Evolutionary conservation across 768 basidiomycete genomes (phyloP).

Genomic region (Lactarius akahatsu): DNA sequence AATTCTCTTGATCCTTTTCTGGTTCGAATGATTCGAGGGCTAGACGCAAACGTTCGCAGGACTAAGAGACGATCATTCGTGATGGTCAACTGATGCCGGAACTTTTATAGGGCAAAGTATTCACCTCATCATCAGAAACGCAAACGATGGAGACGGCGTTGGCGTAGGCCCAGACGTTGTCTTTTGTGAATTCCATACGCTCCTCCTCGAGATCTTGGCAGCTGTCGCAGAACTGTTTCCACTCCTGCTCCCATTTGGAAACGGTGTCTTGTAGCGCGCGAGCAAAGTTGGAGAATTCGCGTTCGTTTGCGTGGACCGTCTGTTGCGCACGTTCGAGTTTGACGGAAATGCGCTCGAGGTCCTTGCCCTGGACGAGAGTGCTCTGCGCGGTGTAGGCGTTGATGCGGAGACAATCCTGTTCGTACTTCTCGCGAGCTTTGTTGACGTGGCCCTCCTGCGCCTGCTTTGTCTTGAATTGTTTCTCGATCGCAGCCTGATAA

Average conservation of each 20-base stretch:
- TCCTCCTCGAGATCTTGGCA: conserved; percentile 97
- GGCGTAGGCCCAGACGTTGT: conserved; percentile 93
- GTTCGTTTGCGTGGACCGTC: conserved; percentile 87
- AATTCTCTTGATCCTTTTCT: conserved; percentile 83
- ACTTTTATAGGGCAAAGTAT: conserved; percentile 30
- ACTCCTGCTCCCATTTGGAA: conserved; percentile 86
- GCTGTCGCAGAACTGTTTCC: conserved; percentile 92
- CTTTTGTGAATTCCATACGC: conserved; percentile 91
- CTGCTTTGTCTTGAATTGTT: conserved; percentile 86
- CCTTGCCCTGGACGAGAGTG: conserved; percentile 87
- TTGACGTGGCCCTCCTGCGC: conserved; percentile 81
- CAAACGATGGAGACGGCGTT: conserved; percentile 96
- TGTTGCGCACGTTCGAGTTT: conserved; percentile 88
- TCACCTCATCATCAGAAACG: conserved; percentile 91
- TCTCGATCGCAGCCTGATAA: conserved; percentile 78
- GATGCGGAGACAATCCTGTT: conserved; percentile 87
- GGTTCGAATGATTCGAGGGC: conserved; percentile 88
- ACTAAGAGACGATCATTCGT: conserved; percentile 46
- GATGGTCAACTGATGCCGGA: conserved; percentile 9
- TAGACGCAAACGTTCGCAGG: conserved; percentile 85
- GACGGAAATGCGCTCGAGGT: conserved; percentile 83
- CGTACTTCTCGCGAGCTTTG: conserved; percentile 92
- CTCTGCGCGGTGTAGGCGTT: conserved; percentile 93
- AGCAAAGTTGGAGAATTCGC: conserved; percentile 88
- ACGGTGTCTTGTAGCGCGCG: conserved; percentile 75